phyloP scores from a whole-genome alignment of 1,284 basidiomycete genomes.

The Fomitopsis schrenkii region DNA sequence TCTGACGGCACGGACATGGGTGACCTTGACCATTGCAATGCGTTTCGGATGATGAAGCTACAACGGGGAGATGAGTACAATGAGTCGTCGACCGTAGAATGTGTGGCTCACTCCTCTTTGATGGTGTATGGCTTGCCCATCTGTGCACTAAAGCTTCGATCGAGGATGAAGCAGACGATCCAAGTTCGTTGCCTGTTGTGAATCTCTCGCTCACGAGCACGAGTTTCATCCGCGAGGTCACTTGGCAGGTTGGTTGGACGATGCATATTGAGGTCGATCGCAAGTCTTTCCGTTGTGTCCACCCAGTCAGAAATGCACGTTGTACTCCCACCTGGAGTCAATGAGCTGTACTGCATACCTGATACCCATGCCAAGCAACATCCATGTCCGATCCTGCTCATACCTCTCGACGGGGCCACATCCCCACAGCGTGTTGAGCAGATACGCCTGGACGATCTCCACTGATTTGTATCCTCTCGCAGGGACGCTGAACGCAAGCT shows the following conservation, averaged over 20 bases:
- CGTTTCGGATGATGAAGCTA: conserved; percentile 87
- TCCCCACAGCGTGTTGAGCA: conserved; percentile 80
- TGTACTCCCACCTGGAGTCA: background rate
- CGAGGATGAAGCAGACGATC: conserved; percentile 88
- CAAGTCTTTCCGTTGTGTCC: conserved; percentile 60
- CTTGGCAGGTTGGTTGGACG: conserved; percentile 75
- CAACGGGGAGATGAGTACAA: conserved; percentile 7
- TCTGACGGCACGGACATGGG: conserved; percentile 63
- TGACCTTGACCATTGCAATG: conserved; percentile 66
- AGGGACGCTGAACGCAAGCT: conserved; percentile 88
- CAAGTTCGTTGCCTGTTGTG: conserved; percentile 94
- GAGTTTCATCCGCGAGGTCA: conserved; percentile 72
- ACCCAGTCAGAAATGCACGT: background rate
- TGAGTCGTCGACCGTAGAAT: conserved; percentile 9
- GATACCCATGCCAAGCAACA: conserved; percentile 83
- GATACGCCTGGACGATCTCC: conserved; percentile 91
- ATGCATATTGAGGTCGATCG: conserved; percentile 93
- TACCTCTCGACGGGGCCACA: conserved; percentile 91
- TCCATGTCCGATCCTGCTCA: conserved; percentile 96
- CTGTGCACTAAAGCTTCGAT: conserved; percentile 88
- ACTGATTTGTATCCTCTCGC: conserved; percentile 90
- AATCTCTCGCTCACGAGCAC: conserved; percentile 74
- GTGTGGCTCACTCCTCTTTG: conserved; percentile 70
- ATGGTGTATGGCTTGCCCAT: conserved; percentile 89
- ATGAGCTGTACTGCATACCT: conserved; percentile 39